Evolutionary conservation across 345 rosid genomes (phyloP).

Genomic region (Hypericum perforatum): DNA sequence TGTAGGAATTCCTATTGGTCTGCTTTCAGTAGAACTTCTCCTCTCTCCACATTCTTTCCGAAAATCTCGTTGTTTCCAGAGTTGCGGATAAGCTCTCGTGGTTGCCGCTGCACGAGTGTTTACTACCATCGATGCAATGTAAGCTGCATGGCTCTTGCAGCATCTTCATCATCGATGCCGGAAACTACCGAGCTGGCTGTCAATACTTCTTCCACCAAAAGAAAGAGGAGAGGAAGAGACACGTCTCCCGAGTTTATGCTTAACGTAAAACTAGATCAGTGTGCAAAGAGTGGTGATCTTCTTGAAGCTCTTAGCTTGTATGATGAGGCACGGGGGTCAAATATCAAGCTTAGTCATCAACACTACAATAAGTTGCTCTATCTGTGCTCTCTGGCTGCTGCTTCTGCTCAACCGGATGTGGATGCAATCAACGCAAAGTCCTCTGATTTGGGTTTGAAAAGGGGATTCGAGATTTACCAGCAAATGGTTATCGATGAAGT

Average conservation of each 20-base stretch:
- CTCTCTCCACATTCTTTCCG: slow-evolving; percentile 21
- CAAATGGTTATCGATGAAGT: slow-evolving; percentile 61
- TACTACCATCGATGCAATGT: slow-evolving; percentile 17
- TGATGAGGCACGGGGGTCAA: slow-evolving; percentile 55
- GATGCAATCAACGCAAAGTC: slow-evolving; percentile 15
- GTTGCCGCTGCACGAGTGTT: slow-evolving; percentile 11
- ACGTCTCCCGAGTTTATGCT: slow-evolving; percentile 55
- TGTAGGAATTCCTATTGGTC: slow-evolving; percentile 29
- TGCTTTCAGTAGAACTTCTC: slow-evolving; percentile 21
- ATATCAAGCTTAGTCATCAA: slow-evolving; percentile 37
- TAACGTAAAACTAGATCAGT: slow-evolving; percentile 47
- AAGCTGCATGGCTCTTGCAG: slow-evolving; percentile 29
- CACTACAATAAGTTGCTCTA: slow-evolving; percentile 73
- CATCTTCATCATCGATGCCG: slow-evolving; percentile 11
- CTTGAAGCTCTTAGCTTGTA: slow-evolving; percentile 69
- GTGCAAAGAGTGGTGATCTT: slow-evolving; percentile 53
- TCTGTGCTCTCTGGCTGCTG: slow-evolving; percentile 46
- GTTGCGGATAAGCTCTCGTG: slow-evolving; percentile 5
- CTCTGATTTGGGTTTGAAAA: slow-evolving; percentile 30
- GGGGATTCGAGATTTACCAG: slow-evolving; percentile 75
- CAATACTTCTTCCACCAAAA: slow-evolving; percentile 29
- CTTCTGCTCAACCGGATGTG: slow-evolving; percentile 19
- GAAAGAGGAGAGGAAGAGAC: slow-evolving; percentile 37
- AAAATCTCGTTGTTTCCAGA: slow-evolving; percentile 23
- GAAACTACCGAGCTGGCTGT: slow-evolving; percentile 20